Evolutionary conservation across 768 basidiomycete species (phyloP).

Genomic region (Tulasnella sp.): DNA sequence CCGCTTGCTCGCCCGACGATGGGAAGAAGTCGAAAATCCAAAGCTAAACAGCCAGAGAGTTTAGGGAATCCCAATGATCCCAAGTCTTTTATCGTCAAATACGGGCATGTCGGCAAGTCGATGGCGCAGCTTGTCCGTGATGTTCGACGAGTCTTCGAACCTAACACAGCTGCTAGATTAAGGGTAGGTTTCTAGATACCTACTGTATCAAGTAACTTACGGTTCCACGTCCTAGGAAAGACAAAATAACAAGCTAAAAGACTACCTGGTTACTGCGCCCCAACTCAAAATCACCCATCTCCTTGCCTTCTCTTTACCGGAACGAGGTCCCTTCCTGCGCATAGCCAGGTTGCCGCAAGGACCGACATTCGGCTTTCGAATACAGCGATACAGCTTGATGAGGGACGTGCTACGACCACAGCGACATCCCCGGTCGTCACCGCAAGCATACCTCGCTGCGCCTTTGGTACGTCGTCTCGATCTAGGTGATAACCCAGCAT

Average conservation of each 20-base stretch:
- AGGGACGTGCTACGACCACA: conserved; percentile 65
- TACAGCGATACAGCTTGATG: conserved; percentile 86
- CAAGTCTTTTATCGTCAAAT: conserved; percentile 93
- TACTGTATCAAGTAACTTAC: conserved; percentile 5
- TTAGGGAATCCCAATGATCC: conserved; percentile 36
- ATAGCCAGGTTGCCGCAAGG: conserved; percentile 80
- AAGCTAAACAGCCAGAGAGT: too few relatives aligned
- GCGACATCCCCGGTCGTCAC: conserved; percentile 57
- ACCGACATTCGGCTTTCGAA: conserved; percentile 84
- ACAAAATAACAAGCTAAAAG: conserved; percentile 78
- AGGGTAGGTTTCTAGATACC: conserved; percentile 35
- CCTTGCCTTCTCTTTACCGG: conserved; percentile 80
- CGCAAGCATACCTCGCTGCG: conserved; percentile 80
- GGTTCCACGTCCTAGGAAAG: conserved; percentile 54
- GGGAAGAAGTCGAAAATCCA: too few relatives aligned
- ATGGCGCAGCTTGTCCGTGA: conserved; percentile 84
- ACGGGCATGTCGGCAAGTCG: conserved; percentile 82
- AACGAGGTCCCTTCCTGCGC: conserved; percentile 72
- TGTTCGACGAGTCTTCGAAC: conserved; percentile 92
- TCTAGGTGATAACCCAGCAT: background rate
- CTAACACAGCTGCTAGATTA: conserved; percentile 89
- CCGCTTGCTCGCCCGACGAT: too few relatives aligned
- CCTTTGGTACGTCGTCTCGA: conserved; percentile 58
- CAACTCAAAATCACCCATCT: conserved; percentile 84
- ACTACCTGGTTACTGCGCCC: conserved; percentile 86